phyloP scores from a whole-genome alignment of 73 alveolate genomes.

The Paramecium octaurelia region DNA sequence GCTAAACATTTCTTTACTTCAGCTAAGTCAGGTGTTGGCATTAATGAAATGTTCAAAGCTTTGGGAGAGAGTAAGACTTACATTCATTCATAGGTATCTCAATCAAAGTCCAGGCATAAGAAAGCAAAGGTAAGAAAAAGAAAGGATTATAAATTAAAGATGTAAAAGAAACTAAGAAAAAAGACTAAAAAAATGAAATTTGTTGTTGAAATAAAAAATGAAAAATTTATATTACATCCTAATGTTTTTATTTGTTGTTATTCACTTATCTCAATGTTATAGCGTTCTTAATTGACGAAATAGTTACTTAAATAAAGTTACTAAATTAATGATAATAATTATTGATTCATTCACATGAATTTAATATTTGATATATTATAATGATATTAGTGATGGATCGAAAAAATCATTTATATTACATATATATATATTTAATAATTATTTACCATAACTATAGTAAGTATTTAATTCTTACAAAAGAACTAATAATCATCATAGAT shows the following conservation, averaged over 20 bases:
- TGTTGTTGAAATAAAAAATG: neutral
- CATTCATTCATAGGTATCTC: neutral
- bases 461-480: too few relatives aligned
- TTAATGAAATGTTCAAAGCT: constrained; percentile 63
- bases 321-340: too few relatives aligned
- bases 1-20: constrained; percentile 83
- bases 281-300: too few relatives aligned
- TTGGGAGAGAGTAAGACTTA: constrained; percentile 32
- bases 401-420: too few relatives aligned
- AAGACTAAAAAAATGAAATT: neutral
- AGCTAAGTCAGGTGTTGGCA: constrained; percentile 84
- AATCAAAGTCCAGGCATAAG: neutral
- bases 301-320: too few relatives aligned
- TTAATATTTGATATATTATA: too few relatives aligned
- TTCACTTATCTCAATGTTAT: too few relatives aligned
- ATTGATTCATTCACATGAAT: too few relatives aligned
- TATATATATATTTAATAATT: too few relatives aligned
- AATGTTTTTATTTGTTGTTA: neutral
- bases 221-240: neutral
- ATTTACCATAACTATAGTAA: too few relatives aligned
- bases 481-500: too few relatives aligned
- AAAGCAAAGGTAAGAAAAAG: neutral
- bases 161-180: neutral
- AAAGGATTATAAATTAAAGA: constrained; percentile 8
- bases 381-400: too few relatives aligned